Evolutionary conservation across 352 stramenopile genomes (phyloP), one percentile per base, ranked within the genome.

Genomic region (Phytophthora litchii): DNA sequence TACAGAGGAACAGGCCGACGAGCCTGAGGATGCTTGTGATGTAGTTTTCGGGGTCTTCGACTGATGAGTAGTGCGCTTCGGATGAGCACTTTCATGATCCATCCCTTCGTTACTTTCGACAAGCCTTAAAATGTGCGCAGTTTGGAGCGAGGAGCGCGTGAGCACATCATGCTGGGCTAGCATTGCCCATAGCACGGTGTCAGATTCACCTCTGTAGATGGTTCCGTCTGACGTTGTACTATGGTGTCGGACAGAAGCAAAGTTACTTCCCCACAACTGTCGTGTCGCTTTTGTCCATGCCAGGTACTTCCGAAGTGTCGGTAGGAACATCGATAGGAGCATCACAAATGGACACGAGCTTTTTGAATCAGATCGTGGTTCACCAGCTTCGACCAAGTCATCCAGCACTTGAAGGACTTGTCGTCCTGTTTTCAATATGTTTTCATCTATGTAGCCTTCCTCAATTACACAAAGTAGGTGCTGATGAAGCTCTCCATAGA

Each of bases 251-350:
- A 64, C 23, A 31, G 27, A n/a, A 38, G 23, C 14, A 20, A 56
- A 23, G 12, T 48, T 49, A 16, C 21, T 62, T 9, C 52, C 73
- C 80, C 78, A 88, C 4, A 76, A 16, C 6, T 44, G 36, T 21
- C 77, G 73, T 1, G 67, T 85, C 13, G 60, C 53, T 36, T 72
- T 29, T 20, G 80, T 71, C 69, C 69, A 91, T 4, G 66, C 48
- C n/a, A 88, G 36, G 19, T 85, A 77, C 46, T 88, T 87, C 21
- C 78, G 73, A 42, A 91, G 64, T 34, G 64, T 67, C 41, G 81
- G 78, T 29, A 88, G 16, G 10, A 86, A 12, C 35, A 86, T 76
- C 0, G 81, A 89, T 2, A 91, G 53, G 37, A 87, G 49, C 78
- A 90, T 90, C 40, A 86, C 78, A 44, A 86, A 88, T 34, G 80